Conservation (phyloP, 2,329 filamentous ascomycete species). For the Lachnellula hyalina region DNA sequence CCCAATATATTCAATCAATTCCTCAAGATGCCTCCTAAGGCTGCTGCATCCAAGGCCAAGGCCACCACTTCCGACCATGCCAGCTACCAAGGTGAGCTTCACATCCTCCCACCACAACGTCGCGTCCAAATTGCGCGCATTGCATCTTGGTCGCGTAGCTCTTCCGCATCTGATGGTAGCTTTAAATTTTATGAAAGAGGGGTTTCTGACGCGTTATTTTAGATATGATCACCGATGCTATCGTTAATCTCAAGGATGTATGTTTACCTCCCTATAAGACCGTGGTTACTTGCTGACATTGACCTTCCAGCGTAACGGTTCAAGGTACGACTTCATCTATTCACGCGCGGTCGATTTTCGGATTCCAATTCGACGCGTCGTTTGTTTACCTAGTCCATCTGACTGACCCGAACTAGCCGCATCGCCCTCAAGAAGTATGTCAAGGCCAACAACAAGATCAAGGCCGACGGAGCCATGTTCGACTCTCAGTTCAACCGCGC, state of each 20-base stretch:
- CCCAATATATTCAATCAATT: slow-evolving; percentile 9
- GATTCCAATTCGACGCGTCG: slow-evolving; percentile 22
- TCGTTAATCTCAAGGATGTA: slow-evolving; percentile 31
- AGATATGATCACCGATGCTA: slow-evolving; percentile 33
- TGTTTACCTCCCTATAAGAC: slow-evolving; percentile 9
- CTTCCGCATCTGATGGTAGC: slow-evolving; percentile 45
- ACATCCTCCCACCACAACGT: slow-evolving; percentile 37
- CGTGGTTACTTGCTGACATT: slow-evolving; percentile 11
- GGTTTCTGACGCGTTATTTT: slow-evolving; percentile 20
- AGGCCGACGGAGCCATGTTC: slow-evolving; percentile 51
- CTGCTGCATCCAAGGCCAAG: slow-evolving; percentile 55
- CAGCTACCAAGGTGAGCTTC: slow-evolving; percentile 58
- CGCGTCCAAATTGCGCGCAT: slow-evolving; percentile 35
- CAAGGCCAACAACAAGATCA: slow-evolving; percentile 63
- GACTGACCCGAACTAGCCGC: slow-evolving; percentile 37
- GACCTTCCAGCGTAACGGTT: slow-evolving; percentile 27
- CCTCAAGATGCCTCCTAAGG: slow-evolving; percentile 60
- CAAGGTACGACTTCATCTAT: slow-evolving; percentile 25
- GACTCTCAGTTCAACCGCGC: slow-evolving; percentile 67
- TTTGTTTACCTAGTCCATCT: slow-evolving; percentile 8
- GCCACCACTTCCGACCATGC: slow-evolving; percentile 50
- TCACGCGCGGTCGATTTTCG: slow-evolving; percentile 2
- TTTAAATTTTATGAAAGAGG: slow-evolving; percentile 9
- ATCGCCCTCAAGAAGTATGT: slow-evolving; percentile 73
- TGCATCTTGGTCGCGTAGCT: slow-evolving; percentile 44